Conservation (phyloP, 768 basidiomycete genomes). For the Suillus americanus region DNA sequence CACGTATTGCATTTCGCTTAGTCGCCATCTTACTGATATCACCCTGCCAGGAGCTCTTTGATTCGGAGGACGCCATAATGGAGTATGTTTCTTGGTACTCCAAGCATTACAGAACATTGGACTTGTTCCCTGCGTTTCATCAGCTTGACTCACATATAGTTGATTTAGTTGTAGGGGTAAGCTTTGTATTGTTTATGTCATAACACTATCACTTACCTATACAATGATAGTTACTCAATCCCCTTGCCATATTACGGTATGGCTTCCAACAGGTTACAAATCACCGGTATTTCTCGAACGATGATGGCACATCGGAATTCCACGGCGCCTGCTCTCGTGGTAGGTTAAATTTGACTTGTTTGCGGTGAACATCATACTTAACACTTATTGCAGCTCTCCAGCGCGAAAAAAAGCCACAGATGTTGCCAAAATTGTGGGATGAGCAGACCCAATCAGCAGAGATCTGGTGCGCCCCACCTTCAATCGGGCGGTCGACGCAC, state of each 20-base stretch:
- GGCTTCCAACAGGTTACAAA: neutral
- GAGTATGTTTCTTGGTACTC: constrained; percentile 22
- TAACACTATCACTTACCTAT: neutral
- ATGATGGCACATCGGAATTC: constrained; percentile 23
- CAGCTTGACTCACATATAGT: constrained; percentile 21
- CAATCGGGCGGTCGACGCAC: neutral
- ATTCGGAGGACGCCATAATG: constrained; percentile 20
- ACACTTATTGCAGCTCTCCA: neutral
- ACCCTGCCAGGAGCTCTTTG: constrained; percentile 32
- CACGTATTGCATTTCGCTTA: constrained; percentile 9
- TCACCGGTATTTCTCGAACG: constrained; percentile 7
- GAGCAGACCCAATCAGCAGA: neutral
- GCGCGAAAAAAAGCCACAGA: neutral
- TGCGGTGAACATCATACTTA: neutral
- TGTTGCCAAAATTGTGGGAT: neutral
- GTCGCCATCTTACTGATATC: neutral
- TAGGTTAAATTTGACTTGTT: constrained; percentile 3
- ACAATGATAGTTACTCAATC: neutral
- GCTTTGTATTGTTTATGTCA: neutral
- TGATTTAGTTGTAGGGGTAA: constrained; percentile 33
- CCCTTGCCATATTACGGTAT: neutral
- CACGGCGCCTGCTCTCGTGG: constrained; percentile 18
- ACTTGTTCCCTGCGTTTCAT: constrained; percentile 24
- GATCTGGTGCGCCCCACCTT: neutral
- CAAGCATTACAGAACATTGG: constrained; percentile 4